Percentiles rank a stretch among this genome's conserved stretches.
phyloP scores from a whole-genome alignment of 352 stramenopile species.

The Plasmopara muralis region DNA sequence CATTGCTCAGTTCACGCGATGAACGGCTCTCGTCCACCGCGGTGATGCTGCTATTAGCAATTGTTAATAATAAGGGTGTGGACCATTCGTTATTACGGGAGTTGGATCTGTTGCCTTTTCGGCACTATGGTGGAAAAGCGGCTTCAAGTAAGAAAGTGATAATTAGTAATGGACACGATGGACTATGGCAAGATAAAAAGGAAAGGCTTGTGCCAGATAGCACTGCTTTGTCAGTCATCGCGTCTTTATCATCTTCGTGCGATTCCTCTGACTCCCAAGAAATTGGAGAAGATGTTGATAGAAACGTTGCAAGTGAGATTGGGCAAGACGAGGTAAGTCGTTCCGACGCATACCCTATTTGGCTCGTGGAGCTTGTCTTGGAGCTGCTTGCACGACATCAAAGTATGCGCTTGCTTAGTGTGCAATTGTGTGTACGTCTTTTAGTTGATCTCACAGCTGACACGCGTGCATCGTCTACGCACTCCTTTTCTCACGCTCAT shows the following conservation, averaged over 20 bases:
- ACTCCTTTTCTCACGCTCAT: conserved; percentile 20
- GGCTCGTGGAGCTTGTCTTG: conserved; percentile 47
- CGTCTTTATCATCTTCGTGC: conserved; percentile 23
- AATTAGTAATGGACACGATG: not conserved
- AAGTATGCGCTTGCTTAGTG: conserved; percentile 48
- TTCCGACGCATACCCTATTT: conserved; percentile 32
- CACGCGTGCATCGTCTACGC: conserved; percentile 7
- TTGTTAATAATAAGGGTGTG: conserved; percentile 57
- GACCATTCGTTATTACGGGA: conserved; percentile 61
- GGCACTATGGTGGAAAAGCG: conserved; percentile 27
- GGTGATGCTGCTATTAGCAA: conserved; percentile 49
- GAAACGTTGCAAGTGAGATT: conserved; percentile 4
- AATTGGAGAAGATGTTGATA: conserved; percentile 5
- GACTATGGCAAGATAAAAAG: not conserved
- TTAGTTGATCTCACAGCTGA: conserved; percentile 56
- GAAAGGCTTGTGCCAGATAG: conserved; percentile 5
- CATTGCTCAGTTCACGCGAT: conserved; percentile 53
- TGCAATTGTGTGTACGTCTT: conserved; percentile 44
- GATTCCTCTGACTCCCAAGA: conserved; percentile 20
- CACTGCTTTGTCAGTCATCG: conserved; percentile 9
- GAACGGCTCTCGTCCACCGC: conserved; percentile 56
- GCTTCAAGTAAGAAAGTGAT: not conserved
- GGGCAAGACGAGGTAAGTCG: conserved; percentile 4
- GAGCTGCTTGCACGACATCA: conserved; percentile 36
- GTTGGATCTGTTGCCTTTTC: conserved; percentile 50